Evolutionary conservation across 768 basidiomycete genomes (phyloP), one percentile per base, ranked within the genome.

Genomic region (Trametes villosa): DNA sequence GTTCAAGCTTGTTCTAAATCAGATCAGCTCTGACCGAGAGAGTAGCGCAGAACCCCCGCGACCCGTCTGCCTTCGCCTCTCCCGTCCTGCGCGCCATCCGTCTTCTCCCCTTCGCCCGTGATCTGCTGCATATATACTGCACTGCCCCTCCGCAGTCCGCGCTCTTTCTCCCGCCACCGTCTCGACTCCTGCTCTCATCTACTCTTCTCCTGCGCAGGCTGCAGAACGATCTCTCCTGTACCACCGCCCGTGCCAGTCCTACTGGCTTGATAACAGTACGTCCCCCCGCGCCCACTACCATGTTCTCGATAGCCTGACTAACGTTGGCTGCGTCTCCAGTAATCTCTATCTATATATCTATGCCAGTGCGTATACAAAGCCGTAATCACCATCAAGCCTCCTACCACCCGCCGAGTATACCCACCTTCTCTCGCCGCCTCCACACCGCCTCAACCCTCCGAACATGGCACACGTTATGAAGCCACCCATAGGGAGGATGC

Each of bases 281-380:
- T 61, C 20, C 24, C 2, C 18, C 41, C n/a, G 20, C n/a, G 6
- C 4, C 17, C 34, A 26, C 20, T 52, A 15, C 41, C 20, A 22
- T 33, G 18, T n/a, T 9, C 34, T 8, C 55, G 27, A 4, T 30
- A n/a, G 38, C 24, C 26, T 47, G 9, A 57, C n/a, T 52, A 52
- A 42, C 38, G 50, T 29, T 22, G 3, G 3, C 12, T 17, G 36
- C n/a, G 33, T 17, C 22, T 20, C 33, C 42, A 57, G 55, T 62
- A 57, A 22, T 48, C 44, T 58, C 49, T 30, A 38, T 57, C 62
- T 59, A 44, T 66, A 66, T 61, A 66, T 66, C 65, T 66, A 66
- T 66, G 65, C 65, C 44, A 60, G 59, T 66, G 47, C 49, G 47
- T 53, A 47, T 51, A 56, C 54, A 49, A 51, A 48, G 41, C 56